Conservation (phyloP, 306 rosid species). For the Bauhinia variegata region DNA sequence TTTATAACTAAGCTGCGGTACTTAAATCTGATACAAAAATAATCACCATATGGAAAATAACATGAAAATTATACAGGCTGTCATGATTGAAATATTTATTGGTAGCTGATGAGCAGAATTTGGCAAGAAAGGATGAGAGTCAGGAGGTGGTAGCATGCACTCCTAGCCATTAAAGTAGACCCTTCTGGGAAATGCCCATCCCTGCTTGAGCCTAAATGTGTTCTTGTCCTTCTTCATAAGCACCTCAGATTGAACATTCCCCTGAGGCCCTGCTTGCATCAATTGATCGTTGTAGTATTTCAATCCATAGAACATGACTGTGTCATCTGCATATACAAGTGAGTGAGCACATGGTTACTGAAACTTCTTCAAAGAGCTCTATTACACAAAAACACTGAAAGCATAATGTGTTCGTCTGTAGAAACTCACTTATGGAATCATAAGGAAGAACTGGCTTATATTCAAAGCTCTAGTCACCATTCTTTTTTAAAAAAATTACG, state of each 20-base stretch:
- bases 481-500: too few relatives aligned
- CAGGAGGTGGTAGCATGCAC: slow-evolving; percentile 90
- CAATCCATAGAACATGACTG: slow-evolving; percentile 94
- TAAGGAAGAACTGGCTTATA: slow-evolving; percentile 86
- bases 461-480: slow-evolving; percentile 81
- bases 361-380: slow-evolving; percentile 16
- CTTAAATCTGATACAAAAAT: too few relatives aligned
- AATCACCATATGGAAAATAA: slow-evolving; percentile 43
- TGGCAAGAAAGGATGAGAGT: slow-evolving; percentile 78
- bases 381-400: neutral
- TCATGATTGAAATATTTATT: slow-evolving; percentile 27
- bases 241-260: slow-evolving; percentile 87
- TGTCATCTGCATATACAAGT: slow-evolving; percentile 71
- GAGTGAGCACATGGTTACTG: neutral
- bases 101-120: slow-evolving; percentile 55
- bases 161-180: slow-evolving; percentile 92
- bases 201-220: slow-evolving; percentile 78
- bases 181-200: slow-evolving; percentile 97
- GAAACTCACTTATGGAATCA: slow-evolving; percentile 75
- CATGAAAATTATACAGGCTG: slow-evolving; percentile 40
- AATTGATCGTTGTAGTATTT: slow-evolving; percentile 80
- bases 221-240: slow-evolving; percentile 75
- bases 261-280: slow-evolving; percentile 88
- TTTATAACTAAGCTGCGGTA: slow-evolving; percentile 22
- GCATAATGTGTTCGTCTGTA: neutral